These are phyloP conservation scores for Cryoendolithus antarcticus DNA, from an alignment of 2,329 filamentous ascomycete genomes.

Conservation along the genomic window DNA sequence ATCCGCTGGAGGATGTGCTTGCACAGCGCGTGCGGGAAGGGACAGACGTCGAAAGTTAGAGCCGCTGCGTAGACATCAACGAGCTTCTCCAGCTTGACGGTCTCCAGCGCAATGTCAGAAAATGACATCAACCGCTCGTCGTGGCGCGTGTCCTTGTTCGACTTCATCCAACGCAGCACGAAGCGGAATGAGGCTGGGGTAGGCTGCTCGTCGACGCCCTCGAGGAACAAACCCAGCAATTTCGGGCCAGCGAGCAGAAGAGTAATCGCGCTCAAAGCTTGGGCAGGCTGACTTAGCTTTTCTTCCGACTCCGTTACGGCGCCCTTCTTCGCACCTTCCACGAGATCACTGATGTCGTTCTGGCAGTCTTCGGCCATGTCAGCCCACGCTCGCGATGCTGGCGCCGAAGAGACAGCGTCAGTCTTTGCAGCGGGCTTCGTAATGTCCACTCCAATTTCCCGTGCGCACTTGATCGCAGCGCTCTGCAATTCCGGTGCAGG, in stretches of 20 bases:
- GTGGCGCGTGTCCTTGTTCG: conserved; percentile 8
- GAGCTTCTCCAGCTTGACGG: conserved; percentile 4
- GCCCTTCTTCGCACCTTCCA: background rate
- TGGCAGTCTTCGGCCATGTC: conserved; percentile 2
- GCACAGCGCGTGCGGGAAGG: conserved; percentile 7
- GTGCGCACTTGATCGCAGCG: background rate
- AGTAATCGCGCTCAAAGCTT: background rate
- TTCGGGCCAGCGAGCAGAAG: background rate
- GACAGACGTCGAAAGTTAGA: conserved; percentile 8
- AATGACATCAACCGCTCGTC: conserved; percentile 5
- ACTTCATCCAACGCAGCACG: conserved; percentile 12
- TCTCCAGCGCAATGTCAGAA: conserved; percentile 3
- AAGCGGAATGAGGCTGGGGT: conserved; percentile 3
- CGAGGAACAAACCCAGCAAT: conserved; percentile 5
- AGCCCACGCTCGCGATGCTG: conserved; percentile 2
- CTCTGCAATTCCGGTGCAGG: background rate
- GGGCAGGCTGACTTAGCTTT: background rate
- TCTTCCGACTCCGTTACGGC: background rate
- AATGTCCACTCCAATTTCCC: background rate
- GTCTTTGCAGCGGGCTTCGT: background rate
- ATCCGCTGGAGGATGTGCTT: conserved; percentile 6
- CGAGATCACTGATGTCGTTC: background rate
- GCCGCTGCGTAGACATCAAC: conserved; percentile 11
- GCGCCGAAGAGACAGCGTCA: background rate
- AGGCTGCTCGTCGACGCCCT: conserved; percentile 5